Evolutionary conservation across 768 basidiomycete species (phyloP), one percentile per base, ranked within the genome.

Genomic region (Lentinula aciculospora): DNA sequence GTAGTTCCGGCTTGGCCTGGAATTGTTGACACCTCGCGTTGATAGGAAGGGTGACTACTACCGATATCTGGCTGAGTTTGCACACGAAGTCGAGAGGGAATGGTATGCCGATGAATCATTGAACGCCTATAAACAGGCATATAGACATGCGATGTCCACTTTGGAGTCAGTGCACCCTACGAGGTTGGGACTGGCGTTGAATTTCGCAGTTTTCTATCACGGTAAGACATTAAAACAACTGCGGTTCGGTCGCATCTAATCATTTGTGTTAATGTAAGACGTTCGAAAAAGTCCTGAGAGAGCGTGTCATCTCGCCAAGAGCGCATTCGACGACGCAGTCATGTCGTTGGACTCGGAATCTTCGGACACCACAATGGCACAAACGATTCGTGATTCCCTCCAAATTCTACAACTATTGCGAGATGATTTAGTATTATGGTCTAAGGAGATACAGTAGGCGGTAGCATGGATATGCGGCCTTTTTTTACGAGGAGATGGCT

Each of bases 181-280:
- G 60, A 83, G 92, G 64, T 76, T 95, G 58, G 93, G 92, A 34
- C 76, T 95, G 51, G 92, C 92, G 32, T 79, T 95, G 66, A 95
- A 94, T 75, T 94, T 95, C 74, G 87, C 91, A n/a, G 93, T 95
- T 51, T 95, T 90, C 76, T 94, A 89, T 71, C 92, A 92, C 69
- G 81, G 74, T 72, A 32, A 61, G 69, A 12, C 13, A 19, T 4
- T 12, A 15, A 5, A 13, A 8, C 21, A 36, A 57, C 23, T 31
- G 46, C 27, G 44, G 42, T 23, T 12, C 32, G 51, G 28, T 53
- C 17, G 27, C 4, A 45, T 28, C 29, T 40, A 13, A 39, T 36
- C 28, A n/a, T 19, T 12, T 34, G 32, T 7, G 37, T 56, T 49
- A n/a, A n/a, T n/a, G n/a, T n/a, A n/a, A 75, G 87, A 94, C 69